A percentile compares a stretch with the other conserved stretches of the same genome.
phyloP scores from a whole-genome alignment of 768 basidiomycete genomes.

The Lactarius hatsudake region DNA sequence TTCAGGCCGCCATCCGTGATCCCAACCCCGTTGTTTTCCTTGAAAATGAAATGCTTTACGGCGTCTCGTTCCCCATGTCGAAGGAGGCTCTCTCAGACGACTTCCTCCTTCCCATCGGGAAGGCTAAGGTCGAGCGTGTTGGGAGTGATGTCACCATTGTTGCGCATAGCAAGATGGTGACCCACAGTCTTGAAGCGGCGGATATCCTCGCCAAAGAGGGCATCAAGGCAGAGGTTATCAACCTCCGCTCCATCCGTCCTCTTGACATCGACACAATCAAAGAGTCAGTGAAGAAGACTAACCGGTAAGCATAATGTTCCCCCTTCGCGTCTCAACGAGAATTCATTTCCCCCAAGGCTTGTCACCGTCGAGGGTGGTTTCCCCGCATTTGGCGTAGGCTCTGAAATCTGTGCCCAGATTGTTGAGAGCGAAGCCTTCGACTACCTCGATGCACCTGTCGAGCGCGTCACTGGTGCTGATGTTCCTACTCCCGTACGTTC shows the following conservation, averaged over 20 bases:
- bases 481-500: constrained; percentile 90
- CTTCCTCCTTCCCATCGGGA: constrained; percentile 95
- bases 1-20: constrained; percentile 91
- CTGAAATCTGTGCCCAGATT: constrained; percentile 97
- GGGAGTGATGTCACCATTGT: constrained; percentile 95
- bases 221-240: constrained; percentile 96
- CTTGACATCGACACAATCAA: constrained; percentile 98
- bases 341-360: constrained; percentile 48
- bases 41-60: constrained; percentile 99
- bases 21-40: constrained; percentile 98
- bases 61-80: constrained; percentile 95
- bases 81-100: constrained; percentile 92
- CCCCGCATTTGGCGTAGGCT: constrained; percentile 97
- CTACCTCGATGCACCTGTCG: constrained; percentile 97
- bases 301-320: constrained; percentile 54
- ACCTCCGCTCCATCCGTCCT: constrained; percentile 92
- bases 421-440: constrained; percentile 97
- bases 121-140: constrained; percentile 92
- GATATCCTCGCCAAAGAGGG: constrained; percentile 93
- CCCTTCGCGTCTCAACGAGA: constrained; percentile 2
- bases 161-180: constrained; percentile 98
- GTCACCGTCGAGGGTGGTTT: constrained; percentile 97
- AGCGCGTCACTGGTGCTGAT: constrained; percentile 96
- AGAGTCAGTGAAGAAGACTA: constrained; percentile 97
- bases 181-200: constrained; percentile 91